Base-by-base conservation (phyloP, 495 filamentous ascomycete genomes). In the Neurospora discreta region DNA sequence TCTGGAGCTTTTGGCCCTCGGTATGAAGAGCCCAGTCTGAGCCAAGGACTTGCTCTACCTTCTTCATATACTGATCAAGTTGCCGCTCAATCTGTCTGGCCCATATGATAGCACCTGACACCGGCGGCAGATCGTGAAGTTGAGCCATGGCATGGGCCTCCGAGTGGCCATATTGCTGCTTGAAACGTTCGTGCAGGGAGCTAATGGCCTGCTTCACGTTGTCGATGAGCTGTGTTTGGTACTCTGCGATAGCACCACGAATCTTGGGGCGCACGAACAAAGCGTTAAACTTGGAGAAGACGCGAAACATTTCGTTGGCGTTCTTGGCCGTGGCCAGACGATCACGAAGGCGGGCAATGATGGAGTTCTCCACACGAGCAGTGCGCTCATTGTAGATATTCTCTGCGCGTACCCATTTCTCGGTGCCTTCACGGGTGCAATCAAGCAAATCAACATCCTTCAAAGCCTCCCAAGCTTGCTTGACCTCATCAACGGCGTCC, bases 261-360 rank as follows among this genome's bases (percentile, higher is more conserved):
- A 99, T 98, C 84, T 98, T 98, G 20, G 96, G 96, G 39, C 95
- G 89, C 68, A 99, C 94, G 77, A 99, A 95, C 68, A 99, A 90
- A 38, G 95, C 96, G 77, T 99, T 99, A 86, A 99, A 99, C 78
- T 98, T 98, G 23, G 95, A 99, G 79, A 98, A 98, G 67, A 99
- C 95, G 43, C 96, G 92, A 80, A 99, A 99, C 95, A 98, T 99
- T 79, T 98, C 95, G 78, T 96, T 98, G 26, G 95, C 95, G 70
- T 90, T 94, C 85, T 94, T 98, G 15, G 95, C 94, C 3, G 92
- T 97, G 3, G 95, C 95, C 69, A 99, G 85, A 52, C 95, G 91
- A 81, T 99, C 95, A 76, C 96, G 87, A 11, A 99, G 83, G 42
- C 94, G 89, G 71, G 95, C 93, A 79, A 99, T 99, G 79, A 99